These are phyloP conservation scores for Rhododendron vialii DNA, from an alignment of 148 eudicot genomes.

Conservation along the genomic window DNA sequence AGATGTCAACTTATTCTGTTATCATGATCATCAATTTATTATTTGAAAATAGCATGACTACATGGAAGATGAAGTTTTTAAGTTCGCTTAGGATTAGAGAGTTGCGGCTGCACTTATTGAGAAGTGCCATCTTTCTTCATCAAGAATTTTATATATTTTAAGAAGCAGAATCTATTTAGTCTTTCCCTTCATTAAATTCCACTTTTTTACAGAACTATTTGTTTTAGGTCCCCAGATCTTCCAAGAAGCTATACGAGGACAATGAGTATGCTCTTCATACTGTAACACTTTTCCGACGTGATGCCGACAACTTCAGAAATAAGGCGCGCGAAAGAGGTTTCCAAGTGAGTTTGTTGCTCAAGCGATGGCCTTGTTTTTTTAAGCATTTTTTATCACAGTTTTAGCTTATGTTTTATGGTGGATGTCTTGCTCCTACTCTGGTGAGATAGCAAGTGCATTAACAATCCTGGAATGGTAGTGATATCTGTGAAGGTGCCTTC, in stretches of 20 bases:
- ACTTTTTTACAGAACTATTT: slow-evolving; percentile 22
- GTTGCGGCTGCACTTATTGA: background rate
- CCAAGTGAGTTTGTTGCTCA: slow-evolving; percentile 49
- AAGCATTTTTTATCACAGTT: background rate
- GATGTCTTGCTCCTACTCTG: background rate
- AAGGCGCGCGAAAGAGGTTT: slow-evolving; percentile 95
- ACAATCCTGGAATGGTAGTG: background rate
- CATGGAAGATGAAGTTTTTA: background rate
- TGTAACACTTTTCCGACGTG: slow-evolving; percentile 77
- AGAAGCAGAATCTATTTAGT: background rate
- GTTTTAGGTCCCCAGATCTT: slow-evolving; percentile 92
- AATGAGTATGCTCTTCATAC: slow-evolving; percentile 92
- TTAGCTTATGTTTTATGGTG: background rate
- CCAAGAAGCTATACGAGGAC: slow-evolving; percentile 85
- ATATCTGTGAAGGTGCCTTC: background rate
- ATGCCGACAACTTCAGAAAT: slow-evolving; percentile 75
- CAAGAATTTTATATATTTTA: background rate
- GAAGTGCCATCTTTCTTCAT: background rate
- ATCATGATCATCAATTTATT: background rate
- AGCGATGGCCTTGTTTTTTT: background rate
- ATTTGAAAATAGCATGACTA: background rate
- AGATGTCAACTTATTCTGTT: background rate
- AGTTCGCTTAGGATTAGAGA: background rate
- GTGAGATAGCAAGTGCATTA: background rate
- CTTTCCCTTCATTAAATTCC: slow-evolving; percentile 10